phyloP scores from a whole-genome alignment of 225 moss, liverwort and hornwort genomes.

The Climacium dendroides region DNA sequence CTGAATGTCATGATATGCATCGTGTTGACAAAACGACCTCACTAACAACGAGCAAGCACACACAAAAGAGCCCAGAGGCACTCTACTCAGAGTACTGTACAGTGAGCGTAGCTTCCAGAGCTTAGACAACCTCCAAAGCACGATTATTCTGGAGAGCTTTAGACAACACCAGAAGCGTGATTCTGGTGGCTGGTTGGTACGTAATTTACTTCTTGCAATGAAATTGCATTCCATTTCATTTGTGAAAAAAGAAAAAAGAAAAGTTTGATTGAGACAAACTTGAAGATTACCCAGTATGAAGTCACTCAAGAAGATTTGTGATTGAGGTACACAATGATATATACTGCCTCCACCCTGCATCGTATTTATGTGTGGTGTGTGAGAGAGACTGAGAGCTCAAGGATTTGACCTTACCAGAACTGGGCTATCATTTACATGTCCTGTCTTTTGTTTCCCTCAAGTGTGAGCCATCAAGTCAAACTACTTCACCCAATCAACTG shows the following conservation, averaged over 20 bases:
- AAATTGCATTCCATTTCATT: too few species aligned
- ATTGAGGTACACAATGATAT: not conserved
- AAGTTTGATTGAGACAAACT: not conserved
- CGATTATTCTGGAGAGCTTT: too few species aligned
- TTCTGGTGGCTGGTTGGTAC: too few species aligned
- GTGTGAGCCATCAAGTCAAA: not conserved
- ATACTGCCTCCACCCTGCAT: not conserved
- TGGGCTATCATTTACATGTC: not conserved
- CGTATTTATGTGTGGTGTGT: not conserved
- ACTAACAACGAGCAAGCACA: not conserved
- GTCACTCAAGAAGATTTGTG: not conserved
- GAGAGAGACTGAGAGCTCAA: not conserved
- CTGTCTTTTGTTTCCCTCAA: not conserved
- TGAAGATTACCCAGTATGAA: not conserved
- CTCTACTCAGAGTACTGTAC: not conserved
- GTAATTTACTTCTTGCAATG: too few species aligned
- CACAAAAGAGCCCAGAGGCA: not conserved
- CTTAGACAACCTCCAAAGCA: too few species aligned
- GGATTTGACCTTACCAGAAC: not conserved
- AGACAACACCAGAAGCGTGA: not conserved
- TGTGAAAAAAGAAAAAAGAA: not conserved
- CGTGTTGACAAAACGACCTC: not conserved
- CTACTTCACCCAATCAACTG: not conserved
- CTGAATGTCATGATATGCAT: too few species aligned
- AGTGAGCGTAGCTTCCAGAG: not conserved